Percentiles rank a stretch among this genome's conserved stretches.
Evolutionary conservation across 108 stramenopile species (phyloP).

Genomic region (Tribonema minus): DNA sequence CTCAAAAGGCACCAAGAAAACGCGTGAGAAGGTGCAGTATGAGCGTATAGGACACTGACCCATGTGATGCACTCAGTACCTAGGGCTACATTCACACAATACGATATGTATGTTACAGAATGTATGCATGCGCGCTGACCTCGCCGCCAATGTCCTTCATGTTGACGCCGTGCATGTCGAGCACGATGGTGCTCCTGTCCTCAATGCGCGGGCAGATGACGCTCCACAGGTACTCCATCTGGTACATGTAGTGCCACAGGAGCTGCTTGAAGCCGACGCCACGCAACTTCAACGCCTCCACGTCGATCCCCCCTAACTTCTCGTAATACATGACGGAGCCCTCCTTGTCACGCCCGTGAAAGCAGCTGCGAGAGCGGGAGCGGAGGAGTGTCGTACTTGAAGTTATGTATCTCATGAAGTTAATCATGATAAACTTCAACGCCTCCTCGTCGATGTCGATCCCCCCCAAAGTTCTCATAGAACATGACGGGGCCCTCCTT

Average conservation of each 20-base stretch:
- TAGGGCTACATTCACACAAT: no score
- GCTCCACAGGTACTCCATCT: constrained; percentile 36
- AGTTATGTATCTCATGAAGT: no score
- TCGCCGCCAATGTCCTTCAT: no score
- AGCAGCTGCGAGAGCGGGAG: no score
- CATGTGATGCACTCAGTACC: no score
- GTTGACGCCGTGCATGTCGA: constrained; percentile 20
- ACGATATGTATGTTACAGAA: no score
- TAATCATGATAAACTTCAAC: no score
- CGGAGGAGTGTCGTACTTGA: no score
- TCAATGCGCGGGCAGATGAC: constrained; percentile 6
- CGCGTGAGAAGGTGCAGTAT: no score
- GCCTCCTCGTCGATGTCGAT: constrained; percentile 1
- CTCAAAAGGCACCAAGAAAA: no score
- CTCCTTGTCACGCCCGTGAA: constrained; percentile 2
- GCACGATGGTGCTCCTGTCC: constrained; percentile 15
- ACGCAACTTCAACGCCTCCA: background rate
- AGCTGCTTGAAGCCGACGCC: constrained; percentile 22
- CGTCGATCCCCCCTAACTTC: constrained; percentile 7
- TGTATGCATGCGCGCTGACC: no score
- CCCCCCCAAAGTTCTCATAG: constrained; percentile 21
- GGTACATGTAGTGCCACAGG: constrained; percentile 32
- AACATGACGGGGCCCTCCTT: constrained; percentile 17
- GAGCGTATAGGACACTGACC: no score
- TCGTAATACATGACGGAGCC: constrained; percentile 28